A percentile compares a stretch with the other conserved stretches of the same genome.
Conservation (phyloP, 2,329 filamentous ascomycete genomes). For the Sporothrix luriei region DNA sequence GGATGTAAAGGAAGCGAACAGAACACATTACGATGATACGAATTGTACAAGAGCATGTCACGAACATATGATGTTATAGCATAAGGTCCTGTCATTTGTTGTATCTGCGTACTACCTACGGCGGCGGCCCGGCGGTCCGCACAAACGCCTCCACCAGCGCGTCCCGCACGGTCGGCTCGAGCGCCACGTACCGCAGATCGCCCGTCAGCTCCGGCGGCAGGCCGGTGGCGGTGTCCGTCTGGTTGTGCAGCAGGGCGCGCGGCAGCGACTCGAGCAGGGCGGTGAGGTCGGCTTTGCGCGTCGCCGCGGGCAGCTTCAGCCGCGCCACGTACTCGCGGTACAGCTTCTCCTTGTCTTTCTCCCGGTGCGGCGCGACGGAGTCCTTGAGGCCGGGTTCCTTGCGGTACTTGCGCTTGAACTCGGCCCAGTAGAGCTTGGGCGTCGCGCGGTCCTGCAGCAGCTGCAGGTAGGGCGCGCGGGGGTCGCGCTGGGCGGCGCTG, state of each 20-base stretch:
- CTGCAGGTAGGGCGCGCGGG: constrained; percentile 76
- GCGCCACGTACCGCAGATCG: constrained; percentile 70
- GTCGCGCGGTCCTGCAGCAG: constrained; percentile 82
- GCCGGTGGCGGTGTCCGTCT: constrained; percentile 53
- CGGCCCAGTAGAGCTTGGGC: constrained; percentile 93
- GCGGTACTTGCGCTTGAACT: constrained; percentile 89
- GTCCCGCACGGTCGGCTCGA: constrained; percentile 64
- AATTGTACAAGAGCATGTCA: not conserved
- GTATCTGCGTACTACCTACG: constrained; percentile 37
- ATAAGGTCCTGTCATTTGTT: not conserved
- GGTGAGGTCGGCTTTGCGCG: constrained; percentile 70
- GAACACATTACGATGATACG: too few relatives aligned
- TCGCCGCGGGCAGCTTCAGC: constrained; percentile 65
- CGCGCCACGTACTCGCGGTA: constrained; percentile 74
- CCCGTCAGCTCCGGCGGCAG: constrained; percentile 65
- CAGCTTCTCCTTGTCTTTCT: constrained; percentile 77
- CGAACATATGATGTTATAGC: not conserved
- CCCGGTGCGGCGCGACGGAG: constrained; percentile 57
- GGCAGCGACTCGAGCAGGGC: constrained; percentile 66
- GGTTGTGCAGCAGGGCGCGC: constrained; percentile 59
- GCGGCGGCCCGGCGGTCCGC: constrained; percentile 61
- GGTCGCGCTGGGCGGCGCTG: constrained; percentile 81
- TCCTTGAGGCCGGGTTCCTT: constrained; percentile 82
- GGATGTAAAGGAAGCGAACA: too few relatives aligned
- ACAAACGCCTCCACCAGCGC: constrained; percentile 68